Conservation (phyloP, 2,329 filamentous ascomycete genomes). For the Colletotrichum sp. region DNA sequence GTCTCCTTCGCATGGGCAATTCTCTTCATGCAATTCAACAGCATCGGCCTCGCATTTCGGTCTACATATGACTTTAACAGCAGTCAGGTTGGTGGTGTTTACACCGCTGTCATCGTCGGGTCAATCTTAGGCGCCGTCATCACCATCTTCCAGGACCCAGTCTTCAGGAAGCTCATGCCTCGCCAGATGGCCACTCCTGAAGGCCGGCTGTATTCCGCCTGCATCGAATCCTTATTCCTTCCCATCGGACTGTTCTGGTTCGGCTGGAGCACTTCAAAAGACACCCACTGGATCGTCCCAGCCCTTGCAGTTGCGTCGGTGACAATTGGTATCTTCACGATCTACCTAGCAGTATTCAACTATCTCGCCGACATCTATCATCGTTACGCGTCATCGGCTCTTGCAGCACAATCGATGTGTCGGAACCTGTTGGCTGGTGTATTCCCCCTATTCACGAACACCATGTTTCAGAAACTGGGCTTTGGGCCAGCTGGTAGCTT, state of each 20-base stretch:
- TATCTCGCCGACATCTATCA: constrained; percentile 73
- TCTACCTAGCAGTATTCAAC: constrained; percentile 73
- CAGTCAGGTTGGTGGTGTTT: constrained; percentile 66
- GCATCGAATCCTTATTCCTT: constrained; percentile 65
- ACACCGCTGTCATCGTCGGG: constrained; percentile 48
- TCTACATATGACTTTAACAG: constrained; percentile 65
- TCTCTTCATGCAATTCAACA: constrained; percentile 64
- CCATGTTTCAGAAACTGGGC: constrained; percentile 63
- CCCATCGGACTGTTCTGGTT: constrained; percentile 75
- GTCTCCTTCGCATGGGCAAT: constrained; percentile 74
- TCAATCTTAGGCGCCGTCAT: constrained; percentile 56
- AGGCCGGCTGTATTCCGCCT: constrained; percentile 67
- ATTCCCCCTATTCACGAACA: constrained; percentile 55
- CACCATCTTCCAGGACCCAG: constrained; percentile 61
- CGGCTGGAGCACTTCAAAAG: constrained; percentile 61
- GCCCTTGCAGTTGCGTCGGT: constrained; percentile 65
- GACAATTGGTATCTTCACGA: constrained; percentile 71
- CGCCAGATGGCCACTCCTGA: constrained; percentile 50
- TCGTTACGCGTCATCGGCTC: constrained; percentile 67
- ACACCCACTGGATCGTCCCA: constrained; percentile 68
- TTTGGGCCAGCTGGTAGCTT: constrained; percentile 67
- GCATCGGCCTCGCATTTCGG: constrained; percentile 69
- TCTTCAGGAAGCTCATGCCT: constrained; percentile 54
- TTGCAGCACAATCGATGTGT: constrained; percentile 71
- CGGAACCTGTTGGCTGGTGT: constrained; percentile 69